phyloP scores from a whole-genome alignment of 495 filamentous ascomycete species.

The Cercophora samala region DNA sequence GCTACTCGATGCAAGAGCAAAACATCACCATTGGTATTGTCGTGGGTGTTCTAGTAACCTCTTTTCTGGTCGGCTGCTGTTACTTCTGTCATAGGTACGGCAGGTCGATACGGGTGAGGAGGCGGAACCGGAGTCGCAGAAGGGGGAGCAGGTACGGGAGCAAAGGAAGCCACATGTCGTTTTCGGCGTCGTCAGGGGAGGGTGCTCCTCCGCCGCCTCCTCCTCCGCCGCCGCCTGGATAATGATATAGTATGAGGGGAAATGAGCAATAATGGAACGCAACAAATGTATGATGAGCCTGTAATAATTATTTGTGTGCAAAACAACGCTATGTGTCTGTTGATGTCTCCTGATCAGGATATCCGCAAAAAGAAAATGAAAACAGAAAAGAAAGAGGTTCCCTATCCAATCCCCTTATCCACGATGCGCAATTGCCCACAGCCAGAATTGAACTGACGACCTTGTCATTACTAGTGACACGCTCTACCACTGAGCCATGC shows the following conservation, averaged over 20 bases:
- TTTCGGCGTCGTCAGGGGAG: background rate
- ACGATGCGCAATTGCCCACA: background rate
- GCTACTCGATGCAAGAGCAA: constrained; percentile 19
- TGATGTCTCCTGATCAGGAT: background rate
- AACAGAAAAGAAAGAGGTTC: background rate
- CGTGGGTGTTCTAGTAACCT: constrained; percentile 34
- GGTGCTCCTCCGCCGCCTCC: constrained; percentile 2
- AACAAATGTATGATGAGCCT: background rate
- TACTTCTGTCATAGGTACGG: constrained; percentile 34
- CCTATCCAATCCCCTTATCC: background rate
- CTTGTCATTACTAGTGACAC: constrained; percentile 18
- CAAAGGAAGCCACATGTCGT: background rate
- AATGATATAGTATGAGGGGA: background rate
- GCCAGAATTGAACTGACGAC: constrained; percentile 18
- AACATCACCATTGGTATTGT: constrained; percentile 37
- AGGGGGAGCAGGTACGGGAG: background rate
- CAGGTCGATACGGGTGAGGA: constrained; percentile 30
- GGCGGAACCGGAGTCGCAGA: background rate
- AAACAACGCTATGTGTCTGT: background rate
- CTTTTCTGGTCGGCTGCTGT: constrained; percentile 30
- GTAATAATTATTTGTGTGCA: background rate
- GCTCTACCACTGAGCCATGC: constrained; percentile 20
- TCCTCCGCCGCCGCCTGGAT: background rate
- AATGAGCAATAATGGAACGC: background rate
- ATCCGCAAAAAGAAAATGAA: background rate